Percentiles rank a stretch among this genome's conserved stretches.
These are phyloP conservation scores for Angomonas desouzai DNA, from an alignment of 208 protist species.

Conservation along the genomic window DNA sequence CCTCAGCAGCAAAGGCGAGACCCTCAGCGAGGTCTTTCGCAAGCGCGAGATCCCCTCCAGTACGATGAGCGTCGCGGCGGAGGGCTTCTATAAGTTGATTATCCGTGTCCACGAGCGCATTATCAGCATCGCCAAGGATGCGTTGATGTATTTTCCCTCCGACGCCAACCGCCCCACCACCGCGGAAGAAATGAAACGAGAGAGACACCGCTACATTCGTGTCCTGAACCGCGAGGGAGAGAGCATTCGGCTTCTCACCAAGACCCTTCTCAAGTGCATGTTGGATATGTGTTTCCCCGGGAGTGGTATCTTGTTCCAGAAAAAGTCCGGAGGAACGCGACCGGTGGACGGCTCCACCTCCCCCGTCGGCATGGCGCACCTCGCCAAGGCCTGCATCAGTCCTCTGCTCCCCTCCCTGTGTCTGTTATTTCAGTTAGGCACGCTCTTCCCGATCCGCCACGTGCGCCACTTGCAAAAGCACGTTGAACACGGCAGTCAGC, in stretches of 20 bases:
- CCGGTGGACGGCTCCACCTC: slow-evolving; percentile 18
- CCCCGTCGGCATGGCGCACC: slow-evolving; percentile 24
- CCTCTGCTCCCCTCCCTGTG: slow-evolving; percentile 58
- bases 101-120: slow-evolving; percentile 59
- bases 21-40: slow-evolving; percentile 6
- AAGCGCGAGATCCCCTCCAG: slow-evolving; percentile 16
- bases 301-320: slow-evolving; percentile 71
- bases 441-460: slow-evolving; percentile 55
- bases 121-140: slow-evolving; percentile 39
- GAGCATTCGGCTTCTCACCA: slow-evolving; percentile 48
- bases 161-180: slow-evolving; percentile 2
- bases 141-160: slow-evolving; percentile 23
- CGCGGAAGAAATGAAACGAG: slow-evolving; percentile 9
- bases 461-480: slow-evolving; percentile 47
- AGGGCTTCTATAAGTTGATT: slow-evolving; percentile 47
- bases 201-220: slow-evolving; percentile 25
- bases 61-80: slow-evolving; percentile 41
- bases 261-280: slow-evolving; percentile 46
- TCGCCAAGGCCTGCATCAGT: slow-evolving; percentile 40
- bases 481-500: slow-evolving; percentile 42
- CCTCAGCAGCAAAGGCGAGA: slow-evolving; percentile 9
- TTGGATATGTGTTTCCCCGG: slow-evolving; percentile 73
- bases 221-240: slow-evolving; percentile 55
- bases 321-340: slow-evolving; percentile 16
- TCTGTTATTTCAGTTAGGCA: slow-evolving; percentile 54